Base-by-base conservation (phyloP, 192 early-diverging fungal species). In the Gorgonomyces haynaldii region DNA sequence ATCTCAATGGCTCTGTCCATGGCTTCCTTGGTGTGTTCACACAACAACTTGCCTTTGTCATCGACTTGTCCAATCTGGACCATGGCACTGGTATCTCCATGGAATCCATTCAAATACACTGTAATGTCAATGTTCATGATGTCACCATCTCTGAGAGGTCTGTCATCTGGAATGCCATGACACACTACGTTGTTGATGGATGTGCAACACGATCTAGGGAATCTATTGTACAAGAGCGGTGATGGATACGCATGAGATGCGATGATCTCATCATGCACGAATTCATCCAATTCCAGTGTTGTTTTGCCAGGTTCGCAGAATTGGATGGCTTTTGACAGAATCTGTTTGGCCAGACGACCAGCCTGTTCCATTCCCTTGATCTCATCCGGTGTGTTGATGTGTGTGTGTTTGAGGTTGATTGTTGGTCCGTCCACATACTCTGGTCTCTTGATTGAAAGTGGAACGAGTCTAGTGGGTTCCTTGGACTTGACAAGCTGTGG, bases 181-280 rank as follows among this genome's bases (percentile, higher is more conserved):
- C 81, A 83, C 43, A 89, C 81, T 25, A 89, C 69, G 63, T 89
- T 89, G 65, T 87, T 87, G 38, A 87, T 58, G 50, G 81, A 83
- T 13, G 84, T 89, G 59, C 86, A 89, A 3, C 85, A 58, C 4
- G 84, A 76, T 42, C 64, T 66, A 12, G 86, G 84, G 50, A 82
- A 89, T 0, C 82, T 80, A 54, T 70, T 58, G 60, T 89, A 87
- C 52, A 77, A 71, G 7, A 89, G 65, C n/a, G 84, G 84, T 20
- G 81, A 84, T 17, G 85, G 83, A 37, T 86, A 87, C 1, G 79
- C 87, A 17, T 55, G 59, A 10, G 57, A 45, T 48, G 3, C 16
- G 20, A 20, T 48, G 19, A 48, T 48, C 16, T 48, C 28, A 1
- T 48, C 8, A 26, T 28, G 27, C 22, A 35, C 36, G 1, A 48